phyloP scores from a whole-genome alignment of 768 basidiomycete genomes.

The Lactifluus rugatus region DNA sequence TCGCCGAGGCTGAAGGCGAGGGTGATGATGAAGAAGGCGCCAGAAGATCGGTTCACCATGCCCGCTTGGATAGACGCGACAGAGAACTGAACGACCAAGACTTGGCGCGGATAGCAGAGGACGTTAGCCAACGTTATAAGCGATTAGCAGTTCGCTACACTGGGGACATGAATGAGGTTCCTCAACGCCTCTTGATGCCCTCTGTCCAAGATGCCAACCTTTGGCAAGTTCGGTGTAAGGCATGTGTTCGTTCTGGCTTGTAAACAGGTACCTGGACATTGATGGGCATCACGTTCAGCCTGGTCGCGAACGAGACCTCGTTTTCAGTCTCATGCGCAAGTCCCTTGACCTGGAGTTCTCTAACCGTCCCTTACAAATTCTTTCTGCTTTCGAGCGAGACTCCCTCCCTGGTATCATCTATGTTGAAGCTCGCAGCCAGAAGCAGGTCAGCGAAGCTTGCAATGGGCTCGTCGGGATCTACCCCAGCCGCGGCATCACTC shows the following conservation, averaged over 20 bases:
- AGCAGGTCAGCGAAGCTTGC: slow-evolving; percentile 77
- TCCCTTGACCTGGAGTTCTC: slow-evolving; percentile 76
- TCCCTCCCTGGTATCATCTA: slow-evolving; percentile 94
- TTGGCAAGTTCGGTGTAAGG: slow-evolving; percentile 94
- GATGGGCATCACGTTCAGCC: slow-evolving; percentile 37
- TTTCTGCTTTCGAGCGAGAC: slow-evolving; percentile 93
- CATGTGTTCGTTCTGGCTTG: slow-evolving; percentile 26
- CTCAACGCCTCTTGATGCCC: slow-evolving; percentile 91
- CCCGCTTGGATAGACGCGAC: slow-evolving; percentile 59
- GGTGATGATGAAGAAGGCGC: slow-evolving; percentile 53
- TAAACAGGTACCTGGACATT: not conserved
- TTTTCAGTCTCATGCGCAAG: slow-evolving; percentile 92
- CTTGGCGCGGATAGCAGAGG: slow-evolving; percentile 75
- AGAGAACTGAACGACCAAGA: slow-evolving; percentile 68
- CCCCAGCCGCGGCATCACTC: slow-evolving; percentile 63
- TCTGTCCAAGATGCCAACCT: slow-evolving; percentile 91
- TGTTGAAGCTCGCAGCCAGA: slow-evolving; percentile 83
- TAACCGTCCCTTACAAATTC: slow-evolving; percentile 69
- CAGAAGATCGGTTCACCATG: slow-evolving; percentile 49
- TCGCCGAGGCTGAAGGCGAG: slow-evolving; percentile 48
- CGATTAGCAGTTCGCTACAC: slow-evolving; percentile 66
- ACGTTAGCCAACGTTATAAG: slow-evolving; percentile 69
- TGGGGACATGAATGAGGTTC: slow-evolving; percentile 88
- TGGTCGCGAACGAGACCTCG: slow-evolving; percentile 86
- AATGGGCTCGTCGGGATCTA: slow-evolving; percentile 91